phyloP scores from a whole-genome alignment of 2,329 filamentous ascomycete species.

The Hymenoscyphus fraxineus region DNA sequence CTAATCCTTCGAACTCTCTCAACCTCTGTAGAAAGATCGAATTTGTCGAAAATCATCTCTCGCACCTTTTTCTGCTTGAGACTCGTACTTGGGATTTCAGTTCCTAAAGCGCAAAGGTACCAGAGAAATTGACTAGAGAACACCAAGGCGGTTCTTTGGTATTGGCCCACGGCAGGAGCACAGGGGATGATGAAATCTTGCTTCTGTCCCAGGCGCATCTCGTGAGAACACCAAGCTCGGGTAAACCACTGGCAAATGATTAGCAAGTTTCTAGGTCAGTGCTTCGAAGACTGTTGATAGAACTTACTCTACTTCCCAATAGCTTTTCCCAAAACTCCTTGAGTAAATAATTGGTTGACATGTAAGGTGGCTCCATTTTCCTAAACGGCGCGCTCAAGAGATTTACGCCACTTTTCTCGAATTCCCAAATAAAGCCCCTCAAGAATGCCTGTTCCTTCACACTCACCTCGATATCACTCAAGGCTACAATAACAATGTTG shows the following conservation, averaged over 20 bases:
- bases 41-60: background rate
- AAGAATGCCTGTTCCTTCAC: constrained; percentile 4
- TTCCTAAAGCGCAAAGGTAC: background rate
- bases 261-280: background rate
- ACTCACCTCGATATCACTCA: constrained; percentile 9
- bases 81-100: background rate
- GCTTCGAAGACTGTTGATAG: background rate
- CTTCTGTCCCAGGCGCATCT: constrained; percentile 8
- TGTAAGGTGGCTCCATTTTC: background rate
- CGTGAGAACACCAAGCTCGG: constrained; percentile 13
- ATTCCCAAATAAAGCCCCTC: background rate
- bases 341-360: background rate
- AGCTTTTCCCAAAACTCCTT: constrained; percentile 1
- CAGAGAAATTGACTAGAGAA: background rate
- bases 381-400: background rate
- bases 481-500: constrained; percentile 6
- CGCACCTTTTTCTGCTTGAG: background rate
- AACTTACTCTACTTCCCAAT: background rate
- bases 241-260: constrained; percentile 9
- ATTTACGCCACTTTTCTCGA: background rate
- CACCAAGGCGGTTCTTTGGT: background rate
- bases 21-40: background rate
- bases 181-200: constrained; percentile 9
- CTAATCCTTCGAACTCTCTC: background rate
- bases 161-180: background rate